phyloP scores from a whole-genome alignment of 345 rosid genomes.

The Citrus inodora region DNA sequence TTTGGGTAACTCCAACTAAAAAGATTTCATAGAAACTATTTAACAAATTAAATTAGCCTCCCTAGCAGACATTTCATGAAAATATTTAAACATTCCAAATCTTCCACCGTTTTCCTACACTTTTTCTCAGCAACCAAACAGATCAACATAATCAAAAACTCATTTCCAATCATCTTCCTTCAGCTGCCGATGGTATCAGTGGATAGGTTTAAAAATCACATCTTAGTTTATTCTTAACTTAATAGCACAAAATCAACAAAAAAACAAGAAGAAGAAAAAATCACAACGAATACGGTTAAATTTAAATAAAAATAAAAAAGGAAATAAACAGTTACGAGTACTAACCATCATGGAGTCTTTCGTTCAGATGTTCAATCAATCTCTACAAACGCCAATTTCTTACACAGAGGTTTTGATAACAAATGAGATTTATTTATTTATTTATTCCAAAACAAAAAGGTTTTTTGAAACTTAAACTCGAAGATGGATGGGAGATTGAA shows the following conservation, averaged over 20 bases:
- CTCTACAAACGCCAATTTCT: background rate
- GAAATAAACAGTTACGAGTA: background rate
- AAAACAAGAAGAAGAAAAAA: background rate
- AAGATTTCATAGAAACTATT: background rate
- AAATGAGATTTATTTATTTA: no score
- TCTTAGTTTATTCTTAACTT: background rate
- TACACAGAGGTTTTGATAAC: background rate
- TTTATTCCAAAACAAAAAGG: background rate
- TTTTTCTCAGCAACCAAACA: background rate
- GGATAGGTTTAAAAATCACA: background rate
- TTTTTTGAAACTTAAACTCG: background rate
- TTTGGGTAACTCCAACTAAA: background rate
- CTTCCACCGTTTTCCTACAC: background rate
- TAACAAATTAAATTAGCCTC: background rate
- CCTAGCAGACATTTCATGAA: background rate
- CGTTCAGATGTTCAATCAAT: background rate
- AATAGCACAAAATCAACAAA: background rate
- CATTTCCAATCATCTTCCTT: background rate
- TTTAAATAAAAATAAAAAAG: background rate
- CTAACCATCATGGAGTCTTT: constrained; percentile 5
- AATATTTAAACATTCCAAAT: background rate
- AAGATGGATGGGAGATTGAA: background rate
- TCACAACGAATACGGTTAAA: background rate
- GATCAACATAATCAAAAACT: background rate
- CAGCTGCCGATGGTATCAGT: background rate